Conservation (phyloP, 2,329 filamentous ascomycete genomes). For the Scedosporium boydii region DNA sequence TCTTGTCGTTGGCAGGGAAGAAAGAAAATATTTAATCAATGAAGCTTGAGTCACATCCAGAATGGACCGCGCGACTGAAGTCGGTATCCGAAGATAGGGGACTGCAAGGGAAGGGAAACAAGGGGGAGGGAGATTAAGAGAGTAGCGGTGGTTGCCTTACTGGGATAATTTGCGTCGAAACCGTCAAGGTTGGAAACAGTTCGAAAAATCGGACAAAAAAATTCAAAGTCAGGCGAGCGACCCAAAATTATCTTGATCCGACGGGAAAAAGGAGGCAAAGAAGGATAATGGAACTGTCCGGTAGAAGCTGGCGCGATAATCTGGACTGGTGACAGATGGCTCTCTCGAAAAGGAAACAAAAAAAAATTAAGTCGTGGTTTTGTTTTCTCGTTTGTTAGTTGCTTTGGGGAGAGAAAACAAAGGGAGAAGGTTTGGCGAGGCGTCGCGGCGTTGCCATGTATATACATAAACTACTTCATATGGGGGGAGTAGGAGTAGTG, state of each 20-base stretch:
- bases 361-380: slow-evolving; percentile 2
- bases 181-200: neutral
- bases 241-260: slow-evolving; percentile 6
- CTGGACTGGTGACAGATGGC: slow-evolving; percentile 51
- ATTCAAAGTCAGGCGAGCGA: neutral
- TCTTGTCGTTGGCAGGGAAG: neutral
- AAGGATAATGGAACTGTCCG: slow-evolving; percentile 18
- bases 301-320: slow-evolving; percentile 46
- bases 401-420: slow-evolving; percentile 4
- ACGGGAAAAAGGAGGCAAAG: neutral
- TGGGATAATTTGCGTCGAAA: neutral
- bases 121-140: neutral
- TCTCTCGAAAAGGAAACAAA: slow-evolving; percentile 24
- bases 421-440: neutral
- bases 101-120: neutral
- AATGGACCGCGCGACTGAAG: too few species aligned
- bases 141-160: neutral
- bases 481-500: neutral
- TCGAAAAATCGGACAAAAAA: neutral
- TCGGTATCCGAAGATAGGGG: neutral
- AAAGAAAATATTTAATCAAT: neutral
- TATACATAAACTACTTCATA: slow-evolving; percentile 1
- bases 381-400: slow-evolving; percentile 8
- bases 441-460: slow-evolving; percentile 1
- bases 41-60: neutral